Evolutionary conservation across 73 alveolate genomes (phyloP).

Genomic region (Paraurostyla sp.): DNA sequence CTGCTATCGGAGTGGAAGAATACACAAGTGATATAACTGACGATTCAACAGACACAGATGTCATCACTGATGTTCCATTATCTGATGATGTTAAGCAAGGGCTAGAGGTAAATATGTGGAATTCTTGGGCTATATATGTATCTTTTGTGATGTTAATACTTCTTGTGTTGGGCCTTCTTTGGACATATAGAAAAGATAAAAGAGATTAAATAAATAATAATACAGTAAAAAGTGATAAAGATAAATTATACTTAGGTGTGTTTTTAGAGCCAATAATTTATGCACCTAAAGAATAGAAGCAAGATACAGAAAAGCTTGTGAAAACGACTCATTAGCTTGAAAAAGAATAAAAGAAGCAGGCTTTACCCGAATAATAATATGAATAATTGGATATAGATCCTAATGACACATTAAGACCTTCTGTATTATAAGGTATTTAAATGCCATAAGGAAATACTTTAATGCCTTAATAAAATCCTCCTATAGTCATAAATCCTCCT

Average conservation of each 20-base stretch:
- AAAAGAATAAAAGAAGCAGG: background rate
- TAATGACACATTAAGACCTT: background rate
- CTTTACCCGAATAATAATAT: background rate
- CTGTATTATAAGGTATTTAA: background rate
- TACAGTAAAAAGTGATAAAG: background rate
- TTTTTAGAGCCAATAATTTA: conserved; percentile 8
- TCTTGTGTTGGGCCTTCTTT: background rate
- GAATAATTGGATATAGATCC: background rate
- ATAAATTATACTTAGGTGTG: conserved; percentile 16
- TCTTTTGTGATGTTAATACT: background rate
- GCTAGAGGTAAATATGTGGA: background rate
- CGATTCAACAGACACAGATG: background rate
- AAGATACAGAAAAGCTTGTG: conserved; percentile 39
- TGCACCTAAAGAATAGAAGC: conserved; percentile 12
- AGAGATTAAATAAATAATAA: conserved; percentile 15
- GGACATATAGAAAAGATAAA: conserved; percentile 41
- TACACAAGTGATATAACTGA: conserved; percentile 26
- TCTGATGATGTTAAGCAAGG: background rate
- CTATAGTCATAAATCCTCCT: too few relatives aligned
- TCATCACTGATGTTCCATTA: background rate
- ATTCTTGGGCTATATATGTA: conserved; percentile 50
- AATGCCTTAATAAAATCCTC: too few relatives aligned
- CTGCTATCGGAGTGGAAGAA: conserved; percentile 59
- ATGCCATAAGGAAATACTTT: background rate
- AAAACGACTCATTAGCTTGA: background rate